Evolutionary conservation across 2,329 filamentous ascomycete genomes (phyloP), one percentile per base, ranked within the genome.

Genomic region (Helotiales sp.): DNA sequence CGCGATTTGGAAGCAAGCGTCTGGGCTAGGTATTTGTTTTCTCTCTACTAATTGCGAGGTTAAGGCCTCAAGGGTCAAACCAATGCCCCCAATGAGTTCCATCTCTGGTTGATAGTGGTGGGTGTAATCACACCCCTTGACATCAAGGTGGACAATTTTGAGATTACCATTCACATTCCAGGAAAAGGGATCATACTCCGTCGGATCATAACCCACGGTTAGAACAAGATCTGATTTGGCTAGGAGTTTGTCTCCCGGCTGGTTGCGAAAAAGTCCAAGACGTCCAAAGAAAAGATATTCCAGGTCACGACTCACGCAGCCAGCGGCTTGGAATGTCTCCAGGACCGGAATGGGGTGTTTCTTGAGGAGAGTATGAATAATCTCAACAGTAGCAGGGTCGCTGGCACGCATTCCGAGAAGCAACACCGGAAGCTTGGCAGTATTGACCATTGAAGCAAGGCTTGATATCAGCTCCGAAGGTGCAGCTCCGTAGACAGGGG

Each of bases 281-380:
- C 82, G 76, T 10, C 82, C 82, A 69, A 79, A 83, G 76, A 83
- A 84, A 8, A 83, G 75, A 55, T 81, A 78, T 1, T 78, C 77
- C 7, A 82, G 76, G 24, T 82, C 79, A 63, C 79, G 74, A 4
- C 80, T 78, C 15, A 84, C 79, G 13, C 81, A 81, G 7, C 82
- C 82, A 1, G 82, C 82, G 0, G 82, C 82, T 73, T 84, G 82
- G 73, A 84, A 84, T 0, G 82, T 84, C 73, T 84, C 82, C n/a
- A 84, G 77, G 1, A 83, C 81, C 1, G 82, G 81, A 7, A 83
- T 77, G 0, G 80, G 80, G 68, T 79, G 77, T 55, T 78, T 79
- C 7, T 73, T 71, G 8, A 83, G 76, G 58, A 84, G 79, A 0
- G 76, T 72, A 10, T 81, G 81, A 10, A 83, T 79, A 1, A 79